These are phyloP conservation scores for Stellera chamaejasme DNA, from an alignment of 345 rosid species.

Conservation along the genomic window DNA sequence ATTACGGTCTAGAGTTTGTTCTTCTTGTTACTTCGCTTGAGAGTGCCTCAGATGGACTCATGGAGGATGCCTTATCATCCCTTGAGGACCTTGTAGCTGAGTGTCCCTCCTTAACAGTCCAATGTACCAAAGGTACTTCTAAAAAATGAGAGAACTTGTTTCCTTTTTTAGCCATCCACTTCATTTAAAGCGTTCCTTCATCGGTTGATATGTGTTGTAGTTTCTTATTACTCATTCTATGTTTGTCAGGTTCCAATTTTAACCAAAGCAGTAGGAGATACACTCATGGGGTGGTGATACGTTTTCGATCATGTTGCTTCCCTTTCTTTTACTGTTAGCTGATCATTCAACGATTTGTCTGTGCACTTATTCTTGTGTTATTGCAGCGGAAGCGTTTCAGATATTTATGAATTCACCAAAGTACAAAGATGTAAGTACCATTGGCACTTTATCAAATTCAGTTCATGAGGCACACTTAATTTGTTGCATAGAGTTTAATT, in stretches of 20 bases:
- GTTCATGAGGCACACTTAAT: no score
- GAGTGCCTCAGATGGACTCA: constrained; percentile 36
- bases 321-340: constrained; percentile 5
- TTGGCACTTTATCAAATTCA: no score
- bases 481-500: no score
- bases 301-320: constrained; percentile 63
- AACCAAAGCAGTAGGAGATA: constrained; percentile 46
- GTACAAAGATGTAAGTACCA: constrained; percentile 56
- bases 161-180: background rate
- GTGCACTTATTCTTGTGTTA: constrained; percentile 15
- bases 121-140: constrained; percentile 64
- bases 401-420: constrained; percentile 52
- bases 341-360: constrained; percentile 5
- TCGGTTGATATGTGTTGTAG: background rate
- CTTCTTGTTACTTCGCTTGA: constrained; percentile 56
- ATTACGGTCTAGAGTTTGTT: constrained; percentile 72
- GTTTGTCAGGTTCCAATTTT: constrained; percentile 63
- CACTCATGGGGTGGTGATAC: constrained; percentile 60
- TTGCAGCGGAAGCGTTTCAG: constrained; percentile 73
- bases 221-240: background rate
- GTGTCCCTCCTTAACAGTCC: constrained; percentile 65
- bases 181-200: background rate
- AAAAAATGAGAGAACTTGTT: background rate
- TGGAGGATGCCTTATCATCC: constrained; percentile 56
- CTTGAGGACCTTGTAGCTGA: constrained; percentile 37